Evolutionary conservation across 2,329 filamentous ascomycete genomes (phyloP).

Genomic region (Ampelomyces quisqualis): DNA sequence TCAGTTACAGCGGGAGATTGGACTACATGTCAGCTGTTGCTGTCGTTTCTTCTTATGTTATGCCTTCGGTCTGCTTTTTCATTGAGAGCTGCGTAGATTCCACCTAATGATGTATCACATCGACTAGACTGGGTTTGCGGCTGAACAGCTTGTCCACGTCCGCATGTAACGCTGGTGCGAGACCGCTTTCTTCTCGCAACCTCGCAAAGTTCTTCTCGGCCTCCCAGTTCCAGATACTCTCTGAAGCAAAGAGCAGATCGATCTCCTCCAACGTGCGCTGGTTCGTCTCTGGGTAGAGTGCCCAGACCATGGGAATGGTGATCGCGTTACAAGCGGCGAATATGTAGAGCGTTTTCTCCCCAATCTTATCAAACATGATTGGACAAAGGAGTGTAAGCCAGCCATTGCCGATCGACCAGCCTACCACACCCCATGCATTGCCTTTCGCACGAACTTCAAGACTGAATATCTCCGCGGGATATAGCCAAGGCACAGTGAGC

Average conservation of each 20-base stretch:
- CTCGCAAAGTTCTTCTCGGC: constrained; percentile 33
- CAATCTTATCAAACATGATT: constrained; percentile 58
- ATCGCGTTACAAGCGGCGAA: constrained; percentile 68
- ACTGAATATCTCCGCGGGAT: constrained; percentile 73
- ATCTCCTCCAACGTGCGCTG: constrained; percentile 75
- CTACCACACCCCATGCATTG: constrained; percentile 74
- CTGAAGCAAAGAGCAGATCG: constrained; percentile 68
- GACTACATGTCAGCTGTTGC: no score
- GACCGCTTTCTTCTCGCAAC: constrained; percentile 15
- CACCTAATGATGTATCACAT: not conserved
- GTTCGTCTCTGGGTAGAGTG: constrained; percentile 72
- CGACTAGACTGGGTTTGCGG: not conserved
- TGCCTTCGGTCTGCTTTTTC: no score
- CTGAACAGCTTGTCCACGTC: not conserved
- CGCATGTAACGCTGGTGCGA: not conserved
- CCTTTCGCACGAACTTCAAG: constrained; percentile 70
- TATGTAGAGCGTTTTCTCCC: constrained; percentile 72
- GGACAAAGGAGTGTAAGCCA: constrained; percentile 55
- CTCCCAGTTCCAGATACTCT: constrained; percentile 66
- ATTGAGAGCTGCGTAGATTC: not conserved
- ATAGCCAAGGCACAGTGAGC: constrained; percentile 60
- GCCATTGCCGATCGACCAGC: constrained; percentile 74
- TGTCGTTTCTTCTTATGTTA: no score
- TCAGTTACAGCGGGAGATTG: no score
- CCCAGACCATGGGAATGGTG: constrained; percentile 69